Evolutionary conservation across 2,329 filamentous ascomycete genomes (phyloP).

Genomic region (Fusarium torreyae): DNA sequence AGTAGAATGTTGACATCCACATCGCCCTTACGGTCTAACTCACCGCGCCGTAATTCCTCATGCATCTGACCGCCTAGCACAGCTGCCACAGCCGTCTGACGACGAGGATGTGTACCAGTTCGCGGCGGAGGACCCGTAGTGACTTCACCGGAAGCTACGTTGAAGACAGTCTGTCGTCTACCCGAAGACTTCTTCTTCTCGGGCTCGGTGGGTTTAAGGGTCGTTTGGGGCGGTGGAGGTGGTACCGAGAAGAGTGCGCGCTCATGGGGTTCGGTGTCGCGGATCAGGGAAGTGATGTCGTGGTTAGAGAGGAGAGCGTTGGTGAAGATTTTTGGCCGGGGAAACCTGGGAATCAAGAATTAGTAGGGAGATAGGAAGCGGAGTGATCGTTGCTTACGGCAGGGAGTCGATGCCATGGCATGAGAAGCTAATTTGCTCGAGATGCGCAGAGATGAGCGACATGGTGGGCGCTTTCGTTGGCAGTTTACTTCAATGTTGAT

Average conservation of each 20-base stretch:
- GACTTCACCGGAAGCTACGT: conserved; percentile 74
- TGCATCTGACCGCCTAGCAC: conserved; percentile 91
- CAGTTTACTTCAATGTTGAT: not conserved
- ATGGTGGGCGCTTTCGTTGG: conserved; percentile 59
- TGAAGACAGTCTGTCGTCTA: conserved; percentile 76
- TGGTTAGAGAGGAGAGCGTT: conserved; percentile 90
- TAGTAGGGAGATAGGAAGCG: not conserved
- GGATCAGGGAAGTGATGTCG: conserved; percentile 94
- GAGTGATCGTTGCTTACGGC: conserved; percentile 67
- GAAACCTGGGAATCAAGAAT: conserved; percentile 74
- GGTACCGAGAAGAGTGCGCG: conserved; percentile 95
- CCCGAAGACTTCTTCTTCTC: conserved; percentile 56
- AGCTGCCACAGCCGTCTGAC: conserved; percentile 88
- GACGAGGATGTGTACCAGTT: conserved; percentile 68
- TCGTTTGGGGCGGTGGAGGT: conserved; percentile 67
- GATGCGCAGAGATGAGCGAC: conserved; percentile 78
- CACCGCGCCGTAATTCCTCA: conserved; percentile 77
- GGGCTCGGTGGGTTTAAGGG: conserved; percentile 55
- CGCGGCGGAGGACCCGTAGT: conserved; percentile 68
- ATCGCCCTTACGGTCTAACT: conserved; percentile 71
- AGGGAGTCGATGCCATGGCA: conserved; percentile 82
- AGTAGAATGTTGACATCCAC: conserved; percentile 90
- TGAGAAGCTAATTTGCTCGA: conserved; percentile 84
- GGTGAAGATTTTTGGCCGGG: conserved; percentile 92
- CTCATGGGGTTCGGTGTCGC: conserved; percentile 95